A percentile compares a stretch with the other conserved stretches of the same genome.
Conservation (phyloP, 1,284 basidiomycete species). For the Apiotrichum brassicae region DNA sequence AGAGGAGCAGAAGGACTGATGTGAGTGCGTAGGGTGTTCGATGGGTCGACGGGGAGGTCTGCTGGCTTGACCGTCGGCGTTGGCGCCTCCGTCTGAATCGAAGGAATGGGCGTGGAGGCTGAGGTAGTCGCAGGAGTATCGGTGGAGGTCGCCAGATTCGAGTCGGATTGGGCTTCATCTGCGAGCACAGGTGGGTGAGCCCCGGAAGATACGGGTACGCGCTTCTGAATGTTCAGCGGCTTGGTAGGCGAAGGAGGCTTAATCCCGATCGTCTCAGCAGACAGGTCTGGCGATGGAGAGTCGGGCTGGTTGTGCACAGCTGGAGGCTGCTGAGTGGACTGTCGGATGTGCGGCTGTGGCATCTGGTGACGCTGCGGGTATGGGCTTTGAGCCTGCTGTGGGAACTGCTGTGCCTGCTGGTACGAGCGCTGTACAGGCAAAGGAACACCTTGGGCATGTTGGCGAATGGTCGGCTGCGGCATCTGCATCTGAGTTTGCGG, state of each 20-base stretch:
- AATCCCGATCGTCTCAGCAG: not conserved
- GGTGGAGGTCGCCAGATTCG: not conserved
- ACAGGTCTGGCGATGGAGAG: no score
- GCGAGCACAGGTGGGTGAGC: not conserved
- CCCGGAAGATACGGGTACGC: not conserved
- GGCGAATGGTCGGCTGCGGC: not conserved
- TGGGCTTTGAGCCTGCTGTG: not conserved
- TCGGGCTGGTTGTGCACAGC: no score
- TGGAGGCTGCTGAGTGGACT: not conserved
- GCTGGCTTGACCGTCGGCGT: not conserved
- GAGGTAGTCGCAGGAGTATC: not conserved
- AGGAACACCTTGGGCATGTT: not conserved
- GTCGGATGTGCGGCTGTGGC: not conserved
- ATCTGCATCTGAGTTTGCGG: not conserved
- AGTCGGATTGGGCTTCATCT: no score
- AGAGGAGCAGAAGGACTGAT: not conserved
- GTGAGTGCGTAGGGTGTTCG: no score
- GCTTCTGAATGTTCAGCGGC: slow-evolving; percentile 4
- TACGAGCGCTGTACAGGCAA: not conserved
- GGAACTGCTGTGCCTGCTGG: not conserved
- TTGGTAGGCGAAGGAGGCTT: not conserved
- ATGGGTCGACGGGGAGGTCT: not conserved
- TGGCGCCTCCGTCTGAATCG: not conserved
- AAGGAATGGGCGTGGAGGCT: not conserved
- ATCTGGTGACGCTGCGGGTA: no score